phyloP scores from a whole-genome alignment of 139 green algal genomes.

The Micractinium conductrix region DNA sequence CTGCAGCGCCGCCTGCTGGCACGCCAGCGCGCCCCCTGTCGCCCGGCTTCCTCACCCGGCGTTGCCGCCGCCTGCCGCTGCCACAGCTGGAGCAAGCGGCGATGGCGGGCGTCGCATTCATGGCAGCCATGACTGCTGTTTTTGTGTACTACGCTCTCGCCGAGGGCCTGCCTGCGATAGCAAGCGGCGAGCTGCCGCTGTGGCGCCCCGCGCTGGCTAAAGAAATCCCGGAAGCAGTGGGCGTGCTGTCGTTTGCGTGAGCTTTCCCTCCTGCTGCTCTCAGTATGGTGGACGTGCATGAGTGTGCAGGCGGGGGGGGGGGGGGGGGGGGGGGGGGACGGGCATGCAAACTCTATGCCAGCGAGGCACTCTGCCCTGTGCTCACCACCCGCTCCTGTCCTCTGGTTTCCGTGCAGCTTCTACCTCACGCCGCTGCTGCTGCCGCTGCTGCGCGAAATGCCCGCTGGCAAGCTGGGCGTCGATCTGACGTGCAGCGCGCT shows the following conservation, averaged over 20 bases:
- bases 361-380: too few relatives aligned
- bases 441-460: slow-evolving; percentile 67
- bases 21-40: too few relatives aligned
- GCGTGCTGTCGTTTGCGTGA: slow-evolving; percentile 60
- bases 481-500: slow-evolving; percentile 39
- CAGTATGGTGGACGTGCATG: neutral
- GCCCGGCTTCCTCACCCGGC: neutral
- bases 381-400: neutral
- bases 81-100: slow-evolving; percentile 76
- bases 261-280: too few relatives aligned
- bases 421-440: slow-evolving; percentile 68
- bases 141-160: slow-evolving; percentile 35
- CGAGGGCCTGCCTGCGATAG: slow-evolving; percentile 71
- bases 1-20: neutral
- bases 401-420: slow-evolving; percentile 39
- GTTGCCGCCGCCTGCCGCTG: neutral
- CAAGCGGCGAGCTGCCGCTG: slow-evolving; percentile 68
- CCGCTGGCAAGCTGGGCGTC: slow-evolving; percentile 38
- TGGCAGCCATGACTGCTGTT: slow-evolving; percentile 62
- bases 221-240: slow-evolving; percentile 54
- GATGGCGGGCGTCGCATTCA: slow-evolving; percentile 67
- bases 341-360: too few relatives aligned
- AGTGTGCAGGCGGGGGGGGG: neutral
- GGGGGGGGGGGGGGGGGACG: neutral
- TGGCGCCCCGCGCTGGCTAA: slow-evolving; percentile 19